A percentile compares a stretch with the other conserved stretches of the same genome.
Evolutionary conservation across 768 basidiomycete genomes (phyloP).

Genomic region (Rhizopogon salebrosus): DNA sequence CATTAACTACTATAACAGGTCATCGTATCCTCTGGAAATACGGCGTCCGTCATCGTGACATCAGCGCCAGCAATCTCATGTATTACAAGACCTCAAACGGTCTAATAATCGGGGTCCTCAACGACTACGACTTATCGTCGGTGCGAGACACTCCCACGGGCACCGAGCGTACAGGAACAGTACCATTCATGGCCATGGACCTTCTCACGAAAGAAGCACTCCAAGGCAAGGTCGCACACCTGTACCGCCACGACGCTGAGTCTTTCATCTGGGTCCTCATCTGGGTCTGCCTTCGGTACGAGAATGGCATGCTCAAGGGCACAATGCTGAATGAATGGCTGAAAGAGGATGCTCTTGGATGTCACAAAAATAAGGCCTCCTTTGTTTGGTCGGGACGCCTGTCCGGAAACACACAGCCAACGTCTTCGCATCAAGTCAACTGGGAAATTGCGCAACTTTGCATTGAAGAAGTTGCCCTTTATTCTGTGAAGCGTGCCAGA

Average conservation of each 20-base stretch:
- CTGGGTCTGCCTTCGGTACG: neutral
- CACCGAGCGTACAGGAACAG: slow-evolving; percentile 7
- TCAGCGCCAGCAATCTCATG: slow-evolving; percentile 9
- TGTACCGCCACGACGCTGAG: neutral
- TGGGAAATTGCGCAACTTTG: no score
- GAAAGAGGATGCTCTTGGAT: no score
- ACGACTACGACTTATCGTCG: slow-evolving; percentile 6
- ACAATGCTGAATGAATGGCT: no score
- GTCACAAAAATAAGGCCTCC: no score
- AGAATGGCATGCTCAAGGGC: slow-evolving; percentile 9
- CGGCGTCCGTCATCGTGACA: slow-evolving; percentile 4
- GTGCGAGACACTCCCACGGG: neutral
- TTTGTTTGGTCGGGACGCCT: no score
- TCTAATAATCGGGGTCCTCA: slow-evolving; percentile 4
- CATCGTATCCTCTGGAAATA: slow-evolving; percentile 3
- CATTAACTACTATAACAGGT: neutral
- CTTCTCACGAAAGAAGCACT: no score
- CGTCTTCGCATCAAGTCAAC: no score
- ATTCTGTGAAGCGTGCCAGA: no score
- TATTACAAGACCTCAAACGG: neutral
- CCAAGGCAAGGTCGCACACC: neutral
- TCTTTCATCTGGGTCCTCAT: neutral
- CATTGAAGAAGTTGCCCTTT: no score
- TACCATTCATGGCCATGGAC: slow-evolving; percentile 8
- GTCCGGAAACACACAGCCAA: no score